A percentile compares a stretch with the other conserved stretches of the same genome.
These are phyloP conservation scores for Luffa aegyptiaca DNA, from an alignment of 306 rosid genomes.

Conservation along the genomic window DNA sequence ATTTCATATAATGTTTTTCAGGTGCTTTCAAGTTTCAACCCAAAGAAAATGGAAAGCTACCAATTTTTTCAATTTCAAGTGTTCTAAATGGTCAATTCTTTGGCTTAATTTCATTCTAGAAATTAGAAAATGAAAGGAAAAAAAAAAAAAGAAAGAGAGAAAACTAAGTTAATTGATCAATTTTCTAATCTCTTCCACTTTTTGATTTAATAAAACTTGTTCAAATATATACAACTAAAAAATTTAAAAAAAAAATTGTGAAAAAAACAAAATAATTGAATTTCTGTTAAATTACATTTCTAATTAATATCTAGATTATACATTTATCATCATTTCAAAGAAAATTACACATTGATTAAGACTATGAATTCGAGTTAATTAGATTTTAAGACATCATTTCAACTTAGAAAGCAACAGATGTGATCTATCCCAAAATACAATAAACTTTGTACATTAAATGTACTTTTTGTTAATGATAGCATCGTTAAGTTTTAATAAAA, in stretches of 20 bases:
- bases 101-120: not conserved
- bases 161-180: not conserved
- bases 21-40: constrained; percentile 4
- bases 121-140: not conserved
- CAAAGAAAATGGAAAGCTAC: not conserved
- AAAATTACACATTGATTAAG: too few relatives aligned
- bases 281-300: too few relatives aligned
- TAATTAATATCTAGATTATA: too few relatives aligned
- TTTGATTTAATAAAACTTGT: not conserved
- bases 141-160: not conserved
- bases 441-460: too few relatives aligned
- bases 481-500: too few relatives aligned
- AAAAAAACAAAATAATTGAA: not conserved
- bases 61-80: not conserved
- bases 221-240: not conserved
- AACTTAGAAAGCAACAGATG: too few relatives aligned
- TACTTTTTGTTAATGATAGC: too few relatives aligned
- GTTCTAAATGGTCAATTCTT: not conserved
- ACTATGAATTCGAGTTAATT: too few relatives aligned
- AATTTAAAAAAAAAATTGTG: too few relatives aligned
- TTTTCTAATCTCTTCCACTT: not conserved
- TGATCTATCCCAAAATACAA: too few relatives aligned
- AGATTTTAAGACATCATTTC: too few relatives aligned
- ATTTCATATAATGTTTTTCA: not conserved
- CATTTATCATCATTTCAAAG: too few relatives aligned